These are phyloP conservation scores for Closterium sp. DNA, from an alignment of 139 green algal genomes.

Conservation along the genomic window DNA sequence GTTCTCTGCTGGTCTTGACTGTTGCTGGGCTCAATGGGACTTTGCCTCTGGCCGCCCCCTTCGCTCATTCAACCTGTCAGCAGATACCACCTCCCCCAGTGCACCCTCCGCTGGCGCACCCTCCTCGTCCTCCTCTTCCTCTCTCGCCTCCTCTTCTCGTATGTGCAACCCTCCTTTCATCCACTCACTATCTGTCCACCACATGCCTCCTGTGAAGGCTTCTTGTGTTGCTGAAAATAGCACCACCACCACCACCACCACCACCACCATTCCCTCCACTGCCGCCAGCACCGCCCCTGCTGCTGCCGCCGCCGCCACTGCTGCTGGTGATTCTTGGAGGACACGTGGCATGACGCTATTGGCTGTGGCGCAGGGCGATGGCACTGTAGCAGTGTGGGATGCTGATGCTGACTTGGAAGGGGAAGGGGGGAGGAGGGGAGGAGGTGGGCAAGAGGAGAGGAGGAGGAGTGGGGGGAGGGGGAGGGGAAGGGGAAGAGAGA, in stretches of 20 bases:
- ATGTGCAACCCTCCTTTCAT: background rate
- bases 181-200: background rate
- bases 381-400: background rate
- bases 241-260: background rate
- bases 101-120: background rate
- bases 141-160: background rate
- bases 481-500: too few relatives aligned
- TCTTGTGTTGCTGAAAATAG: background rate
- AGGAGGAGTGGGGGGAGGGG: too few relatives aligned
- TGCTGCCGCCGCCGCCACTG: background rate
- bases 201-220: background rate
- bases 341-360: background rate
- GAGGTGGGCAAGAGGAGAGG: background rate
- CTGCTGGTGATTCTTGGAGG: background rate
- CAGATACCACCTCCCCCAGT: background rate
- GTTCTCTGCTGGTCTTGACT: background rate
- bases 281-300: too few relatives aligned
- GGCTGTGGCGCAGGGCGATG: background rate
- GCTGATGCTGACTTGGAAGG: background rate
- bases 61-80: background rate
- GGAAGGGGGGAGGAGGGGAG: background rate
- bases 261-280: too few relatives aligned
- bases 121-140: background rate
- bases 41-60: background rate
- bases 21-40: background rate